Percentiles rank a stretch among this genome's conserved stretches.
Conservation (phyloP, 2,329 filamentous ascomycete genomes). For the Neofusicoccum sp. region DNA sequence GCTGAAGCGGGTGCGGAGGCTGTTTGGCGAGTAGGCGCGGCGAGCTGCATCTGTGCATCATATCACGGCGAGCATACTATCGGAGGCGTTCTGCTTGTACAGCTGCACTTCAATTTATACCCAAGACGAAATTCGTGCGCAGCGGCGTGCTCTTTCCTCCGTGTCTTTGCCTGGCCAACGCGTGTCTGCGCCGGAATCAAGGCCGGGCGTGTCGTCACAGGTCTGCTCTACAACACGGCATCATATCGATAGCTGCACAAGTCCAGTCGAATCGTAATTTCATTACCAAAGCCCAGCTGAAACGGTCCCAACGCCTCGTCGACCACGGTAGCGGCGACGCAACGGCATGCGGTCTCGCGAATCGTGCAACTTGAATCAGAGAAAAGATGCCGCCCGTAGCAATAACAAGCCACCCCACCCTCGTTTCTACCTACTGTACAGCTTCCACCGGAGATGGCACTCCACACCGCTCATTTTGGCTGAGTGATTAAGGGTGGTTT, state of each 20-base stretch:
- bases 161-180: too few relatives aligned
- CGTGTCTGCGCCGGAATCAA: not conserved
- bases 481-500: not conserved
- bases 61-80: not conserved
- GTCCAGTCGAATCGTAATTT: not conserved
- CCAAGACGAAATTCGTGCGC: not conserved
- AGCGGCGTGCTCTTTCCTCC: not conserved
- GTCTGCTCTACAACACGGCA: too few relatives aligned
- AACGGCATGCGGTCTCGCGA: not conserved
- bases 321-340: conserved; percentile 6
- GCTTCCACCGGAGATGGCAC: not conserved
- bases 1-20: conserved; percentile 77
- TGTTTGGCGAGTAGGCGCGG: conserved; percentile 67
- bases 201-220: too few relatives aligned
- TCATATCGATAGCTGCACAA: not conserved
- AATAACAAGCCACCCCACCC: not conserved
- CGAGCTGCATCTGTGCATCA: not conserved
- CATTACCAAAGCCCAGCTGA: conserved; percentile 1
- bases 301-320: conserved; percentile 12
- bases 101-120: conserved; percentile 19
- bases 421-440: conserved; percentile 1
- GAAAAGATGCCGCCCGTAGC: not conserved
- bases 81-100: conserved; percentile 19
- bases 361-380: not conserved
- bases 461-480: not conserved